phyloP scores from a whole-genome alignment of 2,329 filamentous ascomycete species.

The Metarhizium humberi region DNA sequence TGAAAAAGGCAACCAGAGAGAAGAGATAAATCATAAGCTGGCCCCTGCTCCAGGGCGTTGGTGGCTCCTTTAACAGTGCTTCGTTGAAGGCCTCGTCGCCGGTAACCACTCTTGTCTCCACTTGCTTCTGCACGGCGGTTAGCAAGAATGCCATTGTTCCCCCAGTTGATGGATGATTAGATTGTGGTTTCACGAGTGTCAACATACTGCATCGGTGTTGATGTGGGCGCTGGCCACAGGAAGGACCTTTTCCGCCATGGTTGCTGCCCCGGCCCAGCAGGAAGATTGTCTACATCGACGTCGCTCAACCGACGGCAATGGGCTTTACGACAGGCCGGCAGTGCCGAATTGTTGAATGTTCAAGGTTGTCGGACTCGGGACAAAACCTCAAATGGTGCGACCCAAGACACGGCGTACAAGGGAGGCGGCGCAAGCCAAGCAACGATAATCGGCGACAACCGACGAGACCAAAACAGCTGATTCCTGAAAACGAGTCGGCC shows the following conservation, averaged over 20 bases:
- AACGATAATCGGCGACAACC: too few species aligned
- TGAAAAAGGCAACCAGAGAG: constrained; percentile 25
- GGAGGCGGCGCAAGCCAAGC: too few species aligned
- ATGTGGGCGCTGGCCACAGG: not conserved
- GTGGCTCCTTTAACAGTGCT: constrained; percentile 43
- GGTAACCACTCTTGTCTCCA: constrained; percentile 8
- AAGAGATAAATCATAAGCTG: constrained; percentile 32
- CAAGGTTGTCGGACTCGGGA: too few species aligned
- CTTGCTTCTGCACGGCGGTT: not conserved
- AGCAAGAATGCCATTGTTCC: not conserved
- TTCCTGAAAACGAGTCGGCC: too few species aligned
- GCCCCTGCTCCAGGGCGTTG: constrained; percentile 27
- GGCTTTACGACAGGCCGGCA: too few species aligned
- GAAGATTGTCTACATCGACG: too few species aligned
- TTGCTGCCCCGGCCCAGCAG: not conserved
- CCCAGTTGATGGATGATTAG: not conserved
- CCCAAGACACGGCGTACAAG: too few species aligned
- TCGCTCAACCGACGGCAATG: too few species aligned
- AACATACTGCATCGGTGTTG: not conserved
- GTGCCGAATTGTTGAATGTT: too few species aligned
- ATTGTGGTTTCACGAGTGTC: too few species aligned
- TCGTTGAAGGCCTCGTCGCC: constrained; percentile 31
- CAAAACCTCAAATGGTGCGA: too few species aligned
- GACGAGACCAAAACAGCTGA: too few species aligned
- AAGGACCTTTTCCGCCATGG: not conserved